A percentile compares a stretch with the other conserved stretches of the same genome.
Conservation (phyloP, 2,329 filamentous ascomycete species). For the Huntiella savannae region DNA sequence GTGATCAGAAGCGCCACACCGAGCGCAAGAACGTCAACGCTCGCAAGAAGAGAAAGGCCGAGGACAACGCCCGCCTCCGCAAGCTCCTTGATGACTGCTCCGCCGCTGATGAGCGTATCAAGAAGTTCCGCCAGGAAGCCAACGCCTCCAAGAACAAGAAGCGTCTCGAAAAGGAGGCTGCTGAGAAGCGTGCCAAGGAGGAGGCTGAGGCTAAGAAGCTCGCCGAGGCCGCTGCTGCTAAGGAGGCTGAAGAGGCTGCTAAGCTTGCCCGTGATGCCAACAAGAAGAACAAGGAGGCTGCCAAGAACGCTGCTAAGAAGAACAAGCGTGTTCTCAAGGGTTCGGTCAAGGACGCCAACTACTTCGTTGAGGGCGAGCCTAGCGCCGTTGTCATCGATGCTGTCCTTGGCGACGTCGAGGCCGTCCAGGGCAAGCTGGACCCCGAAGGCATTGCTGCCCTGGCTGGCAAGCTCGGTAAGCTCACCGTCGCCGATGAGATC, state of each 20-base stretch:
- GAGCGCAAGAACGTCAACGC: slow-evolving; percentile 97
- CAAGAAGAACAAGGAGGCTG: slow-evolving; percentile 97
- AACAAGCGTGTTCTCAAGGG: slow-evolving; percentile 95
- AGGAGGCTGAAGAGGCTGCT: slow-evolving; percentile 69
- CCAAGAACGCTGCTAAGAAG: slow-evolving; percentile 98
- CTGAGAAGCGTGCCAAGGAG: slow-evolving; percentile 70
- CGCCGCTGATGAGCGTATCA: slow-evolving; percentile 81
- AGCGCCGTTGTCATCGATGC: slow-evolving; percentile 62
- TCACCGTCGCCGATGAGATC: slow-evolving; percentile 67
- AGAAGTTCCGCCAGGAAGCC: slow-evolving; percentile 84
- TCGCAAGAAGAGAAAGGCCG: slow-evolving; percentile 98
- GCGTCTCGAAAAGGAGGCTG: slow-evolving; percentile 72
- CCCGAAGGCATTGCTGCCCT: slow-evolving; percentile 75
- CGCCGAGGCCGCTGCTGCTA: slow-evolving; percentile 59
- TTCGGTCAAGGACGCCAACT: slow-evolving; percentile 93
- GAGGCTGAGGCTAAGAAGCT: slow-evolving; percentile 70
- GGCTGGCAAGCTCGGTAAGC: slow-evolving; percentile 58
- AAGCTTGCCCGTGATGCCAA: slow-evolving; percentile 65
- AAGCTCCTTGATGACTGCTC: slow-evolving; percentile 77
- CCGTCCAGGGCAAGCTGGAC: slow-evolving; percentile 73
- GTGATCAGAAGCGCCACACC: slow-evolving; percentile 94
- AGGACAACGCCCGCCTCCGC: slow-evolving; percentile 82
- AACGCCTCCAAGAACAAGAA: slow-evolving; percentile 95
- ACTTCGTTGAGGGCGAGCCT: slow-evolving; percentile 60
- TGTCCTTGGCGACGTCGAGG: slow-evolving; percentile 70